A percentile compares a stretch with the other conserved stretches of the same genome.
Evolutionary conservation across 371 early-diverging fungal genomes (phyloP).

Genomic region (Neoconidiobolus thromboides): DNA sequence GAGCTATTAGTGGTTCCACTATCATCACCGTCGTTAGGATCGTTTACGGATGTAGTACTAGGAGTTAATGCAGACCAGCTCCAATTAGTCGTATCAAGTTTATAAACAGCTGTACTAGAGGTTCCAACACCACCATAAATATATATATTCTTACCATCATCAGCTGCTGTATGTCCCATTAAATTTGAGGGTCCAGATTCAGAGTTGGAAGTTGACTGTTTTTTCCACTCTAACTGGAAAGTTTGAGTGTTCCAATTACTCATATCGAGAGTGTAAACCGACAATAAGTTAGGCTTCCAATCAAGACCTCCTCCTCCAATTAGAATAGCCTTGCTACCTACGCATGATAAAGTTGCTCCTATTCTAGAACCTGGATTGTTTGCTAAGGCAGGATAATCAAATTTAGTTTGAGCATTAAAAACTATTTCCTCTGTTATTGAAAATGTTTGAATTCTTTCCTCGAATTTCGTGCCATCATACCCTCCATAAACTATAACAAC

Average conservation of each 20-base stretch:
- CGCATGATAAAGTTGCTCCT: constrained; percentile 1
- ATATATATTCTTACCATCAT: neutral
- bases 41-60: neutral
- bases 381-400: too few relatives aligned
- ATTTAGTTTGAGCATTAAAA: neutral
- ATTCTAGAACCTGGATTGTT: neutral
- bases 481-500: neutral
- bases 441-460: too few relatives aligned
- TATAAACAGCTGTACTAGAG: constrained; percentile 1
- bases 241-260: neutral
- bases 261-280: neutral
- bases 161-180: constrained; percentile 1
- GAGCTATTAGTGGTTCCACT: neutral
- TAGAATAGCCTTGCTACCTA: neutral
- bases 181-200: neutral
- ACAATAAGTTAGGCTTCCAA: neutral
- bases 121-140: neutral
- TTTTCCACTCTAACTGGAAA: neutral
- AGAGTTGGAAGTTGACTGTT: neutral
- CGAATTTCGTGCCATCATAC: neutral
- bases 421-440: too few relatives aligned
- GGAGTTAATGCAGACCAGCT: neutral
- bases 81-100: neutral
- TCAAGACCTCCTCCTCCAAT: neutral
- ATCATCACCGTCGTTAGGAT: neutral